Base-by-base conservation (phyloP, 164 flowering plant species). In the Brasenia schreberi region DNA sequence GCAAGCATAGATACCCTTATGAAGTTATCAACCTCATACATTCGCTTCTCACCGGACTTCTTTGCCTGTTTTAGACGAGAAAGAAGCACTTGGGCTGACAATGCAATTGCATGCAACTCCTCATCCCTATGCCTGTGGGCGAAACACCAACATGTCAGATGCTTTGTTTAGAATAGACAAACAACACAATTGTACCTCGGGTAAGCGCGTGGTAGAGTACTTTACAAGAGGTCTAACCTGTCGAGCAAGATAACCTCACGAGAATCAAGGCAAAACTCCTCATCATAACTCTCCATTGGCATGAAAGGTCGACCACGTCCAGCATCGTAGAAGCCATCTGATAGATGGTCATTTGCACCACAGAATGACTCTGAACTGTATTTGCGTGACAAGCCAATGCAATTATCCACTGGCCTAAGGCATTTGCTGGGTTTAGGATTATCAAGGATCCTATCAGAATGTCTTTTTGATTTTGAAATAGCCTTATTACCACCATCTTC, bases 301-400 rank as follows among this genome's bases (percentile, higher is more conserved):
- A 82, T 81, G 66, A 91, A 94, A 60, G 99, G 96, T 3, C 92
- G 80, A 73, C 87, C 96, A 66, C 96, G 90, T 6, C 99, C 99
- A 6, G 96, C 96, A 80, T 94, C 99, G 83, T 88, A 94, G 75
- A 94, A 94, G 5, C 99, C 97, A 82, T 94, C 99, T 62, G 89
- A 84, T 53, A 94, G 72, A 72, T 58, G 76, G 75, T 94, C 99
- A 66, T 81, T 79, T 67, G 69, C 67, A 70, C 90, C 68, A 74
- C 97, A 94, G 64, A 82, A 84, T 69, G 99, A 94, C 60, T 68
- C 70, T 27, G 23, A 68, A 66, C 83, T 88, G 69, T 89, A 94
- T 74, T 88, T 86, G 74, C 68, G 62, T 19, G 97, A 85, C 64
- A 88, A 42, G 69, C 61, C 72, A 45, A 70, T 68, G 60, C 68